Evolutionary conservation across 2,329 filamentous ascomycete species (phyloP).

Genomic region (Stachybotrys elegans): DNA sequence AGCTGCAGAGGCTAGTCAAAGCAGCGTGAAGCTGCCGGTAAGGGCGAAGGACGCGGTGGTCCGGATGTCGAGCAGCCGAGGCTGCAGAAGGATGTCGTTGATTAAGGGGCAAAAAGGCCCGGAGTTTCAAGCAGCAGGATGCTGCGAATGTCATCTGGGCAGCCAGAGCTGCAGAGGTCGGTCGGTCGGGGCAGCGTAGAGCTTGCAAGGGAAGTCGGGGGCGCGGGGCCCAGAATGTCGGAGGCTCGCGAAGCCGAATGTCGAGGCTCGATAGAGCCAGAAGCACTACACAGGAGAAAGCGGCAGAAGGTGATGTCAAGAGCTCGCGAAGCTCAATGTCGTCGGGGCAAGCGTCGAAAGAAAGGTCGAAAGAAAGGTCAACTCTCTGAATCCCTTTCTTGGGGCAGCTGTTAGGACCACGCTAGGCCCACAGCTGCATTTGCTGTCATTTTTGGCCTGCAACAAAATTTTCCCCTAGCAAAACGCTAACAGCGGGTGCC

Average conservation of each 20-base stretch:
- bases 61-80: slow-evolving; percentile 1
- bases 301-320: slow-evolving; percentile 7
- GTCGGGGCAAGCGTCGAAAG: slow-evolving; percentile 2
- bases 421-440: background rate
- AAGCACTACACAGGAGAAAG: slow-evolving; percentile 4
- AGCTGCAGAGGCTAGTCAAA: background rate
- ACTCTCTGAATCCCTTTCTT: background rate
- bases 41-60: background rate
- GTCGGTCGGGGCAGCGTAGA: slow-evolving; percentile 4
- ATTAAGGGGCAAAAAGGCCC: slow-evolving; percentile 1
- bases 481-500: background rate
- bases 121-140: slow-evolving; percentile 5
- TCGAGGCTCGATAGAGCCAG: slow-evolving; percentile 3
- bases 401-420: background rate
- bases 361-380: slow-evolving; percentile 6
- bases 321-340: slow-evolving; percentile 8
- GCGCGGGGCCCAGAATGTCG: slow-evolving; percentile 5
- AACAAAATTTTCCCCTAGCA: slow-evolving; percentile 1
- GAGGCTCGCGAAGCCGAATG: slow-evolving; percentile 6
- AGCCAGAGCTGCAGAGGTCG: slow-evolving; percentile 9
- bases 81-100: background rate
- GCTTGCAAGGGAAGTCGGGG: slow-evolving; percentile 5
- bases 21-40: background rate
- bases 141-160: slow-evolving; percentile 5
- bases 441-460: slow-evolving; percentile 1